These are phyloP conservation scores for Exidia glandulosa DNA, from an alignment of 768 basidiomycete genomes.

Conservation along the genomic window DNA sequence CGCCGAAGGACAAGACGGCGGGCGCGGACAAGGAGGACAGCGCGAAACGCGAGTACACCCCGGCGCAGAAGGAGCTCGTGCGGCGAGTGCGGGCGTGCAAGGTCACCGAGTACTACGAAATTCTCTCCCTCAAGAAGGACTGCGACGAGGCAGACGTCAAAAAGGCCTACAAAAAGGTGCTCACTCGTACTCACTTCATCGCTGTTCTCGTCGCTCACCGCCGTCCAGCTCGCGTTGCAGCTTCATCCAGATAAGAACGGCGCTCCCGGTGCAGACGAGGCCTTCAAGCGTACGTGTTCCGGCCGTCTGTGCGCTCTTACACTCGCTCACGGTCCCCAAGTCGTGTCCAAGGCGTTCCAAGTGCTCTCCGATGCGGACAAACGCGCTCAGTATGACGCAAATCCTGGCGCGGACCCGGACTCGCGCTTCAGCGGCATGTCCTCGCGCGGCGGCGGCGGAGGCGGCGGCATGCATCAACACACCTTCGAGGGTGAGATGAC, in stretches of 20 bases:
- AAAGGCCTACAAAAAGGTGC: slow-evolving; percentile 91
- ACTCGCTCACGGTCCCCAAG: slow-evolving; percentile 29
- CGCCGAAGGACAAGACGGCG: slow-evolving; percentile 10
- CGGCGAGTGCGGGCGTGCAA: slow-evolving; percentile 79
- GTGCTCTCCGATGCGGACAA: slow-evolving; percentile 82
- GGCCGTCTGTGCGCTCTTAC: slow-evolving; percentile 6
- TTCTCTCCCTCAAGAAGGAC: slow-evolving; percentile 64
- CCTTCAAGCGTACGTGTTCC: slow-evolving; percentile 76
- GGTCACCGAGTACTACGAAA: slow-evolving; percentile 87
- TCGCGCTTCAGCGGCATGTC: slow-evolving; percentile 65
- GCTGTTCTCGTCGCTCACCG: background rate
- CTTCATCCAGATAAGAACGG: slow-evolving; percentile 91
- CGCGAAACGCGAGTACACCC: slow-evolving; percentile 80
- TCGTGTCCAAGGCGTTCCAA: slow-evolving; percentile 97
- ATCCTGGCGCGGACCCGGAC: slow-evolving; percentile 75
- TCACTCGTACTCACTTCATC: background rate
- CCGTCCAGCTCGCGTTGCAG: slow-evolving; percentile 68
- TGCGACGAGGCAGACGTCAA: slow-evolving; percentile 82
- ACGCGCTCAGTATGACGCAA: slow-evolving; percentile 73
- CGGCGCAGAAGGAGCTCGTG: slow-evolving; percentile 73
- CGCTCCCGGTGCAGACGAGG: slow-evolving; percentile 96
- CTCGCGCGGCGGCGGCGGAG: slow-evolving; percentile 22
- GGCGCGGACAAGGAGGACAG: slow-evolving; percentile 15
- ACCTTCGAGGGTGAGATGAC: slow-evolving; percentile 77
- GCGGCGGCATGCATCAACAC: slow-evolving; percentile 2